Conservation (phyloP, 2,329 filamentous ascomycete species). For the Dothideomycetes sp. region DNA sequence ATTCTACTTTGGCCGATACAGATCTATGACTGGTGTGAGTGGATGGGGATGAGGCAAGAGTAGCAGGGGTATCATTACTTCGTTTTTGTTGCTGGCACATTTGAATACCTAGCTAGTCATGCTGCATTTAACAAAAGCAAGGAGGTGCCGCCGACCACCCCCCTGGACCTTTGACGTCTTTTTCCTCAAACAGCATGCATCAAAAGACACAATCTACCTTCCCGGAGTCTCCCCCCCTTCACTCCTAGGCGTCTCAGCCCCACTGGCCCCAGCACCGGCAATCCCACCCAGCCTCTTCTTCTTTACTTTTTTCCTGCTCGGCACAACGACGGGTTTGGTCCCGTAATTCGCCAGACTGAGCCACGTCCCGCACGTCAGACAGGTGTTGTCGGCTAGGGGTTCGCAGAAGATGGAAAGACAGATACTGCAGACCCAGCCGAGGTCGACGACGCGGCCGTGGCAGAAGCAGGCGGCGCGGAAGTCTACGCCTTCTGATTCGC, state of each 20-base stretch:
- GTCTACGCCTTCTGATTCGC: conserved; percentile 70
- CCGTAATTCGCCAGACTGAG: conserved; percentile 69
- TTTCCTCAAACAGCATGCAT: too few species aligned
- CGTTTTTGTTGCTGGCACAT: too few species aligned
- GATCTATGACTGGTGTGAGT: too few species aligned
- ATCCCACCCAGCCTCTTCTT: conserved; percentile 29
- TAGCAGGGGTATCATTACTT: too few species aligned
- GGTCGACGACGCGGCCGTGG: conserved; percentile 79
- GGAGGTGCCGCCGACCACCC: too few species aligned
- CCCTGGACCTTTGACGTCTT: too few species aligned
- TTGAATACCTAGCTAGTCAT: too few species aligned
- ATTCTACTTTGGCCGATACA: too few species aligned
- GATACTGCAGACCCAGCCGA: conserved; percentile 91
- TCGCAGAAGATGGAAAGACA: conserved; percentile 89
- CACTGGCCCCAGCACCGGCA: conserved; percentile 19
- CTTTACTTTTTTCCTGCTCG: conserved; percentile 65
- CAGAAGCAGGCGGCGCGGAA: conserved; percentile 99
- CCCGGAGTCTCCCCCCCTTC: too few species aligned
- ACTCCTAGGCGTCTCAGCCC: conserved; percentile 16
- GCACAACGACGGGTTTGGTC: conserved; percentile 63
- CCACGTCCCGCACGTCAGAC: conserved; percentile 72
- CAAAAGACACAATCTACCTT: too few species aligned
- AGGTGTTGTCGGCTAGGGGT: conserved; percentile 52
- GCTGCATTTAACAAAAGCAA: too few species aligned
- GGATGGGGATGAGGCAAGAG: too few species aligned